These are phyloP conservation scores for Fimicolochytrium jonesii DNA, from an alignment of 192 early-diverging fungal species.

Conservation along the genomic window DNA sequence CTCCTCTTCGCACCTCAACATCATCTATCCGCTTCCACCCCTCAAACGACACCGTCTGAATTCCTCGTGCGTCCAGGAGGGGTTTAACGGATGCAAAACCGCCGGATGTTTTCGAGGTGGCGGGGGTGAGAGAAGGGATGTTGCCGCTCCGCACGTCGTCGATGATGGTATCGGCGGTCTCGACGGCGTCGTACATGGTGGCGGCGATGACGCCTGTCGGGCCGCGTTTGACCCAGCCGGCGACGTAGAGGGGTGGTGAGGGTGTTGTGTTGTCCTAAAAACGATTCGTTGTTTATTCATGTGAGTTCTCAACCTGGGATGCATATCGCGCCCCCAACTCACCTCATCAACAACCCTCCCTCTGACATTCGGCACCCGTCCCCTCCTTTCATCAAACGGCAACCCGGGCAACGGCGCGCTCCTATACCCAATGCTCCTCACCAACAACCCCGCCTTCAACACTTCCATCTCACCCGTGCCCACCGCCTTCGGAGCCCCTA, in stretches of 20 bases:
- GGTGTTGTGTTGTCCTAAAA: neutral
- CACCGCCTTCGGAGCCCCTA: slow-evolving; percentile 47
- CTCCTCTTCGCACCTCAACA: slow-evolving; percentile 65
- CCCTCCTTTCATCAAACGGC: slow-evolving; percentile 69
- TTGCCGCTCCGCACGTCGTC: slow-evolving; percentile 27
- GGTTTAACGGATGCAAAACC: slow-evolving; percentile 13
- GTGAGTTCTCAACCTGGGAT: too few species aligned
- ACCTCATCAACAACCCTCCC: slow-evolving; percentile 64
- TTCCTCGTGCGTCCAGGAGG: slow-evolving; percentile 10
- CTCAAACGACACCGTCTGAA: slow-evolving; percentile 51
- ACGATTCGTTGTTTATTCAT: neutral
- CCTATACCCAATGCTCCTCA: slow-evolving; percentile 87
- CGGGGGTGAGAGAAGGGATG: slow-evolving; percentile 7
- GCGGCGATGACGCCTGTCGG: slow-evolving; percentile 90
- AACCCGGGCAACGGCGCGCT: slow-evolving; percentile 62
- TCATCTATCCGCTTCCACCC: slow-evolving; percentile 85
- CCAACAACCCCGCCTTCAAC: slow-evolving; percentile 61
- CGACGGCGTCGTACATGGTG: slow-evolving; percentile 90
- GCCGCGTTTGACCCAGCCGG: slow-evolving; percentile 96
- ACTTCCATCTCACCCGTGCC: slow-evolving; percentile 57
- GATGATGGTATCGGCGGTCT: slow-evolving; percentile 78
- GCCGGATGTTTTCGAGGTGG: neutral
- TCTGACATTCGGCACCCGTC: slow-evolving; percentile 73
- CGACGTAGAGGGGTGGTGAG: slow-evolving; percentile 71
- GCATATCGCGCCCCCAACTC: too few species aligned